Evolutionary conservation across 1,284 basidiomycete species (phyloP).

Genomic region (Cryptococcus amylolentus): DNA sequence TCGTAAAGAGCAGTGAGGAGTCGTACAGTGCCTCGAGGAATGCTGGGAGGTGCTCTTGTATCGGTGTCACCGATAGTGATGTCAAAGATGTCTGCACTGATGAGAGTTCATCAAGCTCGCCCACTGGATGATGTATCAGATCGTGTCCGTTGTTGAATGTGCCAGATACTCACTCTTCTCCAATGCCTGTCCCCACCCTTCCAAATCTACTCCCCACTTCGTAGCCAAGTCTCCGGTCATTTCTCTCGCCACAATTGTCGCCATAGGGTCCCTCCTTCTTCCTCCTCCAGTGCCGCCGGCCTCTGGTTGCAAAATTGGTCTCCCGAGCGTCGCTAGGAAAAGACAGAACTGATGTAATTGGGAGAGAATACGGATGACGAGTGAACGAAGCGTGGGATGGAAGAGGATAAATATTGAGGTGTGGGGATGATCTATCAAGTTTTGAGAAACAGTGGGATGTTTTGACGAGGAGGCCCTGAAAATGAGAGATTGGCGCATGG

Average conservation of each 20-base stretch:
- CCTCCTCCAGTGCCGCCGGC: slow-evolving; percentile 7
- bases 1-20: slow-evolving; percentile 26
- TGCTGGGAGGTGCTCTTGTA: slow-evolving; percentile 7
- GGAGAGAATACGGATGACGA: slow-evolving; percentile 23
- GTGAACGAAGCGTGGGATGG: slow-evolving; percentile 23
- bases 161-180: slow-evolving; percentile 15
- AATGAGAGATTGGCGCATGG: slow-evolving; percentile 29
- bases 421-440: background rate
- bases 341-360: slow-evolving; percentile 25
- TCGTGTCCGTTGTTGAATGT: no score
- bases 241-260: slow-evolving; percentile 32
- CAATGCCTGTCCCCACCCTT: slow-evolving; percentile 31
- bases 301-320: slow-evolving; percentile 34
- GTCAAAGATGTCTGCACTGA: background rate
- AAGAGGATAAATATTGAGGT: slow-evolving; percentile 19
- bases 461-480: slow-evolving; percentile 11
- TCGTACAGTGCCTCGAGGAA: slow-evolving; percentile 20
- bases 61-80: background rate
- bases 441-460: no score
- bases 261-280: slow-evolving; percentile 19
- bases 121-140: no score
- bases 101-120: no score
- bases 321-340: slow-evolving; percentile 25
- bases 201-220: slow-evolving; percentile 30
- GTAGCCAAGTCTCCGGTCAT: slow-evolving; percentile 22